Evolutionary conservation across 768 basidiomycete species (phyloP), one percentile per base, ranked within the genome.

Genomic region (Calocera viscosa): DNA sequence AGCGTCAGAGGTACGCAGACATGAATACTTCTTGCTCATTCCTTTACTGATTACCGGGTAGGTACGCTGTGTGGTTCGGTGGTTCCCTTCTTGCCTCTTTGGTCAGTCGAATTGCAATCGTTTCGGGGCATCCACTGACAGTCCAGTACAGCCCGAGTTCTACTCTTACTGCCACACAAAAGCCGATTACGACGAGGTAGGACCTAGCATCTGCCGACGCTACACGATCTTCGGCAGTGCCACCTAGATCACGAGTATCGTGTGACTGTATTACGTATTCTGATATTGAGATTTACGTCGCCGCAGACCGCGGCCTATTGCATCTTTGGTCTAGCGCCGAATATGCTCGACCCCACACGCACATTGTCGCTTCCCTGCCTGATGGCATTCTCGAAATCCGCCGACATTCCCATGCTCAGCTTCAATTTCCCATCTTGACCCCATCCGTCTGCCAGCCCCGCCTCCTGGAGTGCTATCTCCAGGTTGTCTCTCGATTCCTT

Each of bases 61-160:
- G 88, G 69, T 89, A 91, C 69, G 96, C 96, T 22, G 96, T 98
- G 33, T 99, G 96, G 96, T 98, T 90, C 72, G 96, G 96, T 72
- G 96, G 96, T 30, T 94, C 91, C 7, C 82, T 98, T 38, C 82
- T 98, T 69, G 96, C 94, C 3, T 94, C 92, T 65, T 82, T 95
- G 72, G 92, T 94, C 70, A 30, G 53, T 40, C 28, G 24, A 63
- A 63, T 24, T 3, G 38, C 32, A 26, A 34, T 41, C 12, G 63
- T 2, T 65, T 24, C 19, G n/a, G 16, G 64, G 66, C 69, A 26
- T 30, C 19, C 35, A n/a, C 35, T 10, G 28, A 64, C 38, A 65
- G 2, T 28, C 63, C 24, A 26, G 63, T 66, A 10, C 72, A 94
- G 90, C 93, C 94, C 71, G 94, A 95, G 72, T 98, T 97, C 76